Evolutionary conservation across 73 alveolate genomes (phyloP).

Genomic region (Tetrahymena malaccensis): DNA sequence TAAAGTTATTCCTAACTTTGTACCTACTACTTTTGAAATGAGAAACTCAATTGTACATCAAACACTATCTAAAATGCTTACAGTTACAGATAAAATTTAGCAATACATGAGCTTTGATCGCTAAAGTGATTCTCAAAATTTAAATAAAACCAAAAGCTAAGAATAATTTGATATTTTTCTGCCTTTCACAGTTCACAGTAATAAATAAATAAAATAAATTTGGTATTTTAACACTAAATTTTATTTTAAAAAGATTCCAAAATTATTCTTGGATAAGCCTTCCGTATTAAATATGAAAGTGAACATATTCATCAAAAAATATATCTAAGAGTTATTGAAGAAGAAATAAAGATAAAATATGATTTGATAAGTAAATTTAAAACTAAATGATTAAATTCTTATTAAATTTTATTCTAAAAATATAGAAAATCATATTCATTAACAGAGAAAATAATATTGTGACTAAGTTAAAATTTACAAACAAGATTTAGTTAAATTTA

Average conservation of each 20-base stretch:
- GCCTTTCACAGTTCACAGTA: neutral
- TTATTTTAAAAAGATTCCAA: neutral
- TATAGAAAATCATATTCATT: neutral
- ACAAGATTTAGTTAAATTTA: neutral
- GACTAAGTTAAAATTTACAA: neutral
- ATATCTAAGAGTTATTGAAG: neutral
- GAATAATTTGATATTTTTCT: neutral
- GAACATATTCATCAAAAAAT: neutral
- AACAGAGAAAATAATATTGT: neutral
- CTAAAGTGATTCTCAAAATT: neutral
- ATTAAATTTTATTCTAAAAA: neutral
- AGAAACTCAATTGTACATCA: neutral
- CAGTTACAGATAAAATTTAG: neutral
- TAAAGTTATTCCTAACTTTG: neutral
- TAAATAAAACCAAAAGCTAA: neutral
- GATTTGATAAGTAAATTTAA: neutral
- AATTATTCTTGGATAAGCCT: neutral
- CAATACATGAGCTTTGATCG: neutral
- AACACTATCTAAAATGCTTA: neutral
- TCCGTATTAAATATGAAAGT: neutral
- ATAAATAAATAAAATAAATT: neutral
- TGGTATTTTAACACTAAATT: neutral
- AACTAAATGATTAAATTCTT: neutral
- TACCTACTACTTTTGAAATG: neutral
- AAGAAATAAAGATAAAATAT: neutral